Conservation (phyloP, 352 stramenopile species). For the Pythium pectinolyticum region DNA sequence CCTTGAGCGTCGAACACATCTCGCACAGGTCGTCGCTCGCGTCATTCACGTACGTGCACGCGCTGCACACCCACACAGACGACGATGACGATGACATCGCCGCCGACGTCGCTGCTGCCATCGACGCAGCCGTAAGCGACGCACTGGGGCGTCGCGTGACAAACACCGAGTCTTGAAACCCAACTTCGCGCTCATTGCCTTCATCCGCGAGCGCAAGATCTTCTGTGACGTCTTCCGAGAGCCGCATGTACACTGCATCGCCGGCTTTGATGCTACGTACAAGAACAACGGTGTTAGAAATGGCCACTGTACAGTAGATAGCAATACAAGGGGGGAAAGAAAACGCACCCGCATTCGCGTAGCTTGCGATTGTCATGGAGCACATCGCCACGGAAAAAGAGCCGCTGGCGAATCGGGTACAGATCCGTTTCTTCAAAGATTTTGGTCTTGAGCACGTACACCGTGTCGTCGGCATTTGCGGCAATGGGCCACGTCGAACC, state of each 20-base stretch:
- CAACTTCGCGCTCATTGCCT: constrained; percentile 58
- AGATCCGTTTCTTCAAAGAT: constrained; percentile 72
- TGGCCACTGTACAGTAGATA: no score
- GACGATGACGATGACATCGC: not conserved
- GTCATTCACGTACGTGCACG: constrained; percentile 82
- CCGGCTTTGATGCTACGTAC: constrained; percentile 74
- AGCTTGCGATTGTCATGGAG: constrained; percentile 58
- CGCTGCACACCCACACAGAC: constrained; percentile 67
- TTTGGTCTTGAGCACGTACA: constrained; percentile 78
- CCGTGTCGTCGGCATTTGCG: constrained; percentile 63
- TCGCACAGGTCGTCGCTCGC: constrained; percentile 52
- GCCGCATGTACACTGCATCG: constrained; percentile 71
- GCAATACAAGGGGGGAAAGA: no score
- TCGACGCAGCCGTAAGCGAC: no score
- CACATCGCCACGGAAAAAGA: constrained; percentile 67
- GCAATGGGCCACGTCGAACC: constrained; percentile 48
- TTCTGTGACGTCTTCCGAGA: constrained; percentile 59
- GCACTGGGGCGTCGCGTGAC: constrained; percentile 27
- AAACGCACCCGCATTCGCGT: constrained; percentile 61
- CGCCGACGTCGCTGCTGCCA: not conserved
- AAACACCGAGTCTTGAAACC: constrained; percentile 76
- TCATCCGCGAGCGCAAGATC: constrained; percentile 57
- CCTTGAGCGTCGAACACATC: constrained; percentile 59
- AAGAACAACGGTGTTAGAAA: constrained; percentile 2
- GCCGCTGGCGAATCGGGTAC: constrained; percentile 61